Evolutionary conservation across 768 basidiomycete species (phyloP), one percentile per base, ranked within the genome.

Genomic region (Epithele typhae): DNA sequence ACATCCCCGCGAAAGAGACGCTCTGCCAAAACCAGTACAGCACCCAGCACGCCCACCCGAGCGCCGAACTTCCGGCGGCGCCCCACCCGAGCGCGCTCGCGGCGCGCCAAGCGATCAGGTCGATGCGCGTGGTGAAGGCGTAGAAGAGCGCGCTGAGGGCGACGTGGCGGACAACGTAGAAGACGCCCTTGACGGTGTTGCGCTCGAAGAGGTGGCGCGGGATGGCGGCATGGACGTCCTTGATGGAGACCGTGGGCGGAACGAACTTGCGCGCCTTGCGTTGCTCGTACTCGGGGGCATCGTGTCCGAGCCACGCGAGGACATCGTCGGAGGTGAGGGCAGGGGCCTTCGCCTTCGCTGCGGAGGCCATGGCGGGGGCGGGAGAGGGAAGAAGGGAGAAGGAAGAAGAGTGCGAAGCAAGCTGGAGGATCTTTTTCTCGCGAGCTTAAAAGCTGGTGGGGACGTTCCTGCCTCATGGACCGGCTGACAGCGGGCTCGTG

Each of bases 231-330:
- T 69, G 76, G 25, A 80, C 57, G 25, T 74, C 65, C 45, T 72
- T 73, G 37, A 76, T 54, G 45, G 50, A 46, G n/a, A 51, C 40
- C 21, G 69, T 62, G 4, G 75, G 73, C 4, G 72, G 74, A 5
- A 64, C 58, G 52, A 76, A 76, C 0, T 64, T 56, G 43, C 61
- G 68, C 21, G 59, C 59, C 49, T 61, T 70, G 25, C 75, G 66
- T n/a, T 68, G 65, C 50, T 73, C 69, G 54, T 73, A 77, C 66
- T 77, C 77, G 18, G 74, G 73, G 23, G 74, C 69, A 50, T 77
- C 74, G 22, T 18, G 37, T 10, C 39, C 43, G 10, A 52, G 51
- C 51, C 51, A 52, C 5, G 51, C 39, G 7, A 52, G 22, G 1
- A 36, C 39, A 3, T 34, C 43, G 5, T 22, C 10, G 9, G 30